Conservation (phyloP, 805 yeast species). For the Priceomyces melissophilus region DNA sequence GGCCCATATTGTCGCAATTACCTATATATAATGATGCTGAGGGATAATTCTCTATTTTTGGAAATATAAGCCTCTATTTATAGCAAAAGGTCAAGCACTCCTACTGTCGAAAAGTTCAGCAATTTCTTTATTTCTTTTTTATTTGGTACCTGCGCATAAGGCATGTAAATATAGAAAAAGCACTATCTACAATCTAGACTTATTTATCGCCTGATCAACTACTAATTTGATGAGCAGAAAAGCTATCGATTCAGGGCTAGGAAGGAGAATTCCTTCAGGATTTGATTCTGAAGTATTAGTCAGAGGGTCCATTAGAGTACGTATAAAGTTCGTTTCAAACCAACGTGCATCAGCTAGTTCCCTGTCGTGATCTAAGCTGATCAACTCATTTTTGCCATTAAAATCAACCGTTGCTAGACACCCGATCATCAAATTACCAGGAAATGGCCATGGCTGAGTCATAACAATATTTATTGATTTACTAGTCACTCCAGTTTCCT, state of each 20-base stretch:
- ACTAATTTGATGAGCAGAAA: slow-evolving; percentile 40
- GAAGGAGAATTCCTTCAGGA: slow-evolving; percentile 39
- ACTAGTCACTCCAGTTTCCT: slow-evolving; percentile 83
- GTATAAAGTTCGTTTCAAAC: slow-evolving; percentile 61
- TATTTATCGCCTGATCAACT: slow-evolving; percentile 21
- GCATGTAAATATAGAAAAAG: too few relatives aligned
- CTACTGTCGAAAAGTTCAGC: too few relatives aligned
- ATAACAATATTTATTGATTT: slow-evolving; percentile 55
- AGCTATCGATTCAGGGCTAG: slow-evolving; percentile 44
- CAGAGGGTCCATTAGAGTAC: slow-evolving; percentile 30
- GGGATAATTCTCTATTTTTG: too few relatives aligned
- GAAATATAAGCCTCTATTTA: too few relatives aligned
- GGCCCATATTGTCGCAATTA: too few relatives aligned
- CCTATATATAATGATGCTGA: too few relatives aligned
- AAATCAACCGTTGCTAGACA: slow-evolving; percentile 78
- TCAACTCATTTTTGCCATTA: slow-evolving; percentile 59
- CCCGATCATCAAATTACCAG: slow-evolving; percentile 90
- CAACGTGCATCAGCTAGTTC: slow-evolving; percentile 85
- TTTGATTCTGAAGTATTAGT: slow-evolving; percentile 21
- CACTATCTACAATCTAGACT: background rate
- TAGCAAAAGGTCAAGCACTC: too few relatives aligned
- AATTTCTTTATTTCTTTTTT: too few relatives aligned
- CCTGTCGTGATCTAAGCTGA: slow-evolving; percentile 76
- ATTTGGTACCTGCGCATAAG: too few relatives aligned
- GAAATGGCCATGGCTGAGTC: slow-evolving; percentile 98